phyloP scores from a whole-genome alignment of 306 rosid genomes.

The Vigna nakashimae region DNA sequence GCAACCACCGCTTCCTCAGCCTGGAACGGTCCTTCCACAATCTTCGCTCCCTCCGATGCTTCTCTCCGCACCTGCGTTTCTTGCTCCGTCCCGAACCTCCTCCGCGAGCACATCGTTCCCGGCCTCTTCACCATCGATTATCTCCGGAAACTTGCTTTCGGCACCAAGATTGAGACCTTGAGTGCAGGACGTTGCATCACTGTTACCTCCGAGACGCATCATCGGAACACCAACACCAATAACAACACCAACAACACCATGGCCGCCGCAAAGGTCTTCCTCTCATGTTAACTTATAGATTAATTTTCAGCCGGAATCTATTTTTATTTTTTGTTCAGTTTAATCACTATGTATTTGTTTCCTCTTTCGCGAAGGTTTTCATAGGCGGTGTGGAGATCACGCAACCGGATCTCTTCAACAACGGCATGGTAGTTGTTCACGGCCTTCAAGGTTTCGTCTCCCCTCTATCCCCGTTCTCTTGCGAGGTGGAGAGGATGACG shows the following conservation, averaged over 20 bases:
- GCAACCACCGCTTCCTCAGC: conserved; percentile 37
- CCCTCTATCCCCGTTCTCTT: conserved; percentile 68
- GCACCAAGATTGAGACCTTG: conserved; percentile 72
- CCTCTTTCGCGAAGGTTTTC: conserved; percentile 51
- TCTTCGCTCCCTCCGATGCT: conserved; percentile 73
- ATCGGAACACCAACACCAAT: conserved; percentile 23
- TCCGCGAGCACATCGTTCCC: conserved; percentile 72
- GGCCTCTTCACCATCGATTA: conserved; percentile 69
- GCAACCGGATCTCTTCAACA: conserved; percentile 69
- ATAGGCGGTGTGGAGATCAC: conserved; percentile 73
- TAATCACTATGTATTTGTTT: neutral
- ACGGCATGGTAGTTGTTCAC: conserved; percentile 66
- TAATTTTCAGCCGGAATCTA: neutral
- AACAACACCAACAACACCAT: conserved; percentile 16
- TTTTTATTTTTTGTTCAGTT: neutral
- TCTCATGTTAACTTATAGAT: conserved; percentile 28
- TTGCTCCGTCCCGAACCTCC: conserved; percentile 66
- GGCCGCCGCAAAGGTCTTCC: conserved; percentile 52
- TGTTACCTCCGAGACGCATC: conserved; percentile 55
- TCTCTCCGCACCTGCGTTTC: conserved; percentile 65
- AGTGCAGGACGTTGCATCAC: conserved; percentile 80
- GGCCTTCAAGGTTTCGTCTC: conserved; percentile 72
- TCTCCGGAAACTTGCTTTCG: conserved; percentile 66
- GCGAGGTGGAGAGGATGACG: conserved; percentile 67
- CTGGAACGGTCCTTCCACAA: conserved; percentile 74